Percentiles rank a stretch among this genome's conserved stretches.
phyloP scores from a whole-genome alignment of 441 rosid species.

The Erodium moschatum region DNA sequence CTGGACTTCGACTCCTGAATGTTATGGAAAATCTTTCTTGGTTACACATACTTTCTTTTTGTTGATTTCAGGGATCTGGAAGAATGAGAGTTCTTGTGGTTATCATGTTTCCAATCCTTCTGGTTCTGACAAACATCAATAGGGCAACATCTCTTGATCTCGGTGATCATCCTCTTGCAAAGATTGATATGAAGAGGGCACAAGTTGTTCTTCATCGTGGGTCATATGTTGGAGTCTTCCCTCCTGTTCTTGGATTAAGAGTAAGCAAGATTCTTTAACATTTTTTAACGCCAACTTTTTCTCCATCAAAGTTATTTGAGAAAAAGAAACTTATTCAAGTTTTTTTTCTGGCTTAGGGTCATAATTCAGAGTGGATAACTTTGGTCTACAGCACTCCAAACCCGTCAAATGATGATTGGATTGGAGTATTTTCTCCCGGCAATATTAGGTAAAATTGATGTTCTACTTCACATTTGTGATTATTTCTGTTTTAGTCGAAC shows the following conservation, averaged over 20 bases:
- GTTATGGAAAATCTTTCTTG: background rate
- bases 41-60: background rate
- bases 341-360: constrained; percentile 36
- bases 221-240: constrained; percentile 53
- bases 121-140: constrained; percentile 37
- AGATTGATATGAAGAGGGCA: constrained; percentile 42
- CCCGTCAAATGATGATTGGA: constrained; percentile 72
- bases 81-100: constrained; percentile 28
- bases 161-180: constrained; percentile 57
- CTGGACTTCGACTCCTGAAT: background rate
- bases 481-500: background rate
- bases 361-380: constrained; percentile 47
- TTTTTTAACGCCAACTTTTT: background rate
- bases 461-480: background rate
- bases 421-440: constrained; percentile 85
- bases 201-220: constrained; percentile 28
- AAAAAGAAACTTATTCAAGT: background rate
- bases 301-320: background rate
- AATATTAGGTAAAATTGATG: constrained; percentile 48
- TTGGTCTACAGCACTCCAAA: constrained; percentile 40
- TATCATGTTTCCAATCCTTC: constrained; percentile 18
- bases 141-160: constrained; percentile 31
- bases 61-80: constrained; percentile 22
- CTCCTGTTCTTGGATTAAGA: constrained; percentile 47
- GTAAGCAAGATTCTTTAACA: constrained; percentile 24